A percentile compares a stretch with the other conserved stretches of the same genome.
phyloP scores from a whole-genome alignment of 768 basidiomycete genomes.

The Psilocybe cubensis region DNA sequence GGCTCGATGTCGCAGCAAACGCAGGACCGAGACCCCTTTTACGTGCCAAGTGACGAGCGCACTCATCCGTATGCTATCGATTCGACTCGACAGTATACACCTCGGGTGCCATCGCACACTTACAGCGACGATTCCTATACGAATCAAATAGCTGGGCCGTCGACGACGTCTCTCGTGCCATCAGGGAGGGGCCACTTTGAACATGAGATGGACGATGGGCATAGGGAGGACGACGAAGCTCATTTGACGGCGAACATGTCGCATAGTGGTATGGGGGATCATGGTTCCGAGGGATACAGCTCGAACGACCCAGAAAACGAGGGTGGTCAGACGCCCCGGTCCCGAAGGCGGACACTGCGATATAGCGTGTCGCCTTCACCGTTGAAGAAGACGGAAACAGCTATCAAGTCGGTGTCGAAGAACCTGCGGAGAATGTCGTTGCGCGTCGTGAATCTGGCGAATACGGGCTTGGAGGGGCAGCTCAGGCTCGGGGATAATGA shows the following conservation, averaged over 20 bases:
- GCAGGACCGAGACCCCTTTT: slow-evolving; percentile 45
- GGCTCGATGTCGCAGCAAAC: slow-evolving; percentile 7
- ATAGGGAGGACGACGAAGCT: slow-evolving; percentile 61
- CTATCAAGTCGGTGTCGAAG: slow-evolving; percentile 59
- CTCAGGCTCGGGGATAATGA: slow-evolving; percentile 55
- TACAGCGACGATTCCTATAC: slow-evolving; percentile 37
- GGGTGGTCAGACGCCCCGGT: slow-evolving; percentile 41
- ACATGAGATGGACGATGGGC: slow-evolving; percentile 39
- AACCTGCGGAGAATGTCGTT: slow-evolving; percentile 66
- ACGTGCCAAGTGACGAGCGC: slow-evolving; percentile 41
- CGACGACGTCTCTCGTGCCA: slow-evolving; percentile 54
- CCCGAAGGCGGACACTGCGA: slow-evolving; percentile 47
- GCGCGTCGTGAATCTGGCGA: slow-evolving; percentile 82
- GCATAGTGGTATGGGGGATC: slow-evolving; percentile 21
- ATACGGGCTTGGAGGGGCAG: slow-evolving; percentile 61
- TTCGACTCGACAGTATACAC: slow-evolving; percentile 33
- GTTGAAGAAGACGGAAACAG: slow-evolving; percentile 61
- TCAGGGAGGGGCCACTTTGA: slow-evolving; percentile 33
- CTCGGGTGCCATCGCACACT: slow-evolving; percentile 24
- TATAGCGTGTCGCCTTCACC: slow-evolving; percentile 62
- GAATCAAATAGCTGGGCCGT: slow-evolving; percentile 48
- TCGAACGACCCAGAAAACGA: slow-evolving; percentile 54
- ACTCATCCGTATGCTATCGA: slow-evolving; percentile 36
- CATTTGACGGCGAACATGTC: slow-evolving; percentile 61
- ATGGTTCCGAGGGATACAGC: slow-evolving; percentile 31